These are phyloP conservation scores for Umbelopsis sp. DNA, from an alignment of 371 early-diverging fungal species.

Conservation along the genomic window DNA sequence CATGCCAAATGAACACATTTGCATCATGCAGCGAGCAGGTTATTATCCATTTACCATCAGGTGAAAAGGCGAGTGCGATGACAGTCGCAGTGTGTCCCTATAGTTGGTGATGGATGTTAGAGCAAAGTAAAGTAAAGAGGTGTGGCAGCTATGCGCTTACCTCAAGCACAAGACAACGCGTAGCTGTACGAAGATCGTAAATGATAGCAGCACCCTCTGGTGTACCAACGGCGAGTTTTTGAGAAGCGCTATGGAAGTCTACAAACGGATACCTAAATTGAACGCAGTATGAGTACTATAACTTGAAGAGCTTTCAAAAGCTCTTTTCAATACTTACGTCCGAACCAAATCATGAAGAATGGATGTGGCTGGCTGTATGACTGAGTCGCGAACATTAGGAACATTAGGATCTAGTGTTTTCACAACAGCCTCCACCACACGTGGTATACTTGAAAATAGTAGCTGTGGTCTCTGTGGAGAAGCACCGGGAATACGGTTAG, in stretches of 20 bases:
- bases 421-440: conserved; percentile 79
- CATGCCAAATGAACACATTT: conserved; percentile 79
- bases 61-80: conserved; percentile 75
- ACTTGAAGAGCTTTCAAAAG: neutral
- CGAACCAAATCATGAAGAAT: conserved; percentile 80
- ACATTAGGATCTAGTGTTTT: conserved; percentile 84
- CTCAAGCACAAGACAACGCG: conserved; percentile 76
- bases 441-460: conserved; percentile 62
- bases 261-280: conserved; percentile 65
- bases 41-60: conserved; percentile 79
- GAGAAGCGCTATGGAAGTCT: conserved; percentile 76
- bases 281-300: neutral
- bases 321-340: conserved; percentile 37
- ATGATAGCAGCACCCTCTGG: conserved; percentile 78
- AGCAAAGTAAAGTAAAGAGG: neutral
- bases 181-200: conserved; percentile 86
- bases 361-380: conserved; percentile 71
- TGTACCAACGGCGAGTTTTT: conserved; percentile 82
- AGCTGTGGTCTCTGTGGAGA: conserved; percentile 65
- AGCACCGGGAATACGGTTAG: neutral
- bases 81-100: conserved; percentile 73
- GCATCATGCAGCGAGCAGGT: conserved; percentile 75
- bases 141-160: conserved; percentile 26
- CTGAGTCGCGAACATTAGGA: conserved; percentile 72
- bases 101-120: conserved; percentile 19